Conservation (phyloP, 129 eudicot species). For the Helichrysum umbraculigerum region DNA sequence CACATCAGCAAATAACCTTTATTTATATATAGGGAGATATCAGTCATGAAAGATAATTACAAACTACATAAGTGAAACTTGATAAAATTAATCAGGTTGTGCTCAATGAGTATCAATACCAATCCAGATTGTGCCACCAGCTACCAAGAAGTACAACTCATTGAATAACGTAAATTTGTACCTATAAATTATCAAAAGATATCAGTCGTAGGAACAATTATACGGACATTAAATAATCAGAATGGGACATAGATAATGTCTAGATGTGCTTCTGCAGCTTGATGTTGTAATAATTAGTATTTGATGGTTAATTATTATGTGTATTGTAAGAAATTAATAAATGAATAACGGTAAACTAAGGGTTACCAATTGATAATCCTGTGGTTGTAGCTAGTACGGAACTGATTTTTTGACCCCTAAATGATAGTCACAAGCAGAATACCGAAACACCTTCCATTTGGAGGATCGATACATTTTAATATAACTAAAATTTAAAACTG, state of each 20-base stretch:
- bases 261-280: background rate
- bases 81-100: background rate
- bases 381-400: background rate
- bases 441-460: background rate
- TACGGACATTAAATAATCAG: background rate
- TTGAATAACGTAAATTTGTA: conserved; percentile 94
- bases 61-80: background rate
- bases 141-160: conserved; percentile 93
- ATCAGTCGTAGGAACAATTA: background rate
- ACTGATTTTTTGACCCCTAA: background rate
- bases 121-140: conserved; percentile 97
- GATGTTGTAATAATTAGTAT: background rate
- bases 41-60: background rate
- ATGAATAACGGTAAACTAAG: too few relatives aligned
- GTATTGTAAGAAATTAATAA: background rate
- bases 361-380: background rate
- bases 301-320: background rate
- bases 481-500: conserved; percentile 9
- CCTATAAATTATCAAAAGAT: conserved; percentile 48
- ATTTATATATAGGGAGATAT: too few relatives aligned
- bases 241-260: background rate
- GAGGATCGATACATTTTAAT: background rate
- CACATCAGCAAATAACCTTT: too few relatives aligned
- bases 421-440: background rate
- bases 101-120: conserved; percentile 46